Percentiles rank a stretch among this genome's conserved stretches.
phyloP scores from a whole-genome alignment of 148 eudicot species.

The Vaccinium macrocarpon region DNA sequence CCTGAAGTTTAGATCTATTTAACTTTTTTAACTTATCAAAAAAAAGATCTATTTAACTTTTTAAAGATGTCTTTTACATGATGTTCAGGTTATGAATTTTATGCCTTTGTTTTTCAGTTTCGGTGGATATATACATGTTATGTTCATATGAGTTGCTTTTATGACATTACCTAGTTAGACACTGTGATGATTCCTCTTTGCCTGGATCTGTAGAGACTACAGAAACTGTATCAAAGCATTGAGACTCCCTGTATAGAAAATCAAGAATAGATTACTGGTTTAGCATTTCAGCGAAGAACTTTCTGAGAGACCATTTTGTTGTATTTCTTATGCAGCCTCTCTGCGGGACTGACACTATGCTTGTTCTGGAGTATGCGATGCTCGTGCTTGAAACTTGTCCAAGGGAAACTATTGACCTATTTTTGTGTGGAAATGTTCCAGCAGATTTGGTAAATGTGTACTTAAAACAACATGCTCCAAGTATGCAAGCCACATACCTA shows the following conservation, averaged over 20 bases:
- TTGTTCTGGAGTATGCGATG: constrained; percentile 92
- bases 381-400: constrained; percentile 94
- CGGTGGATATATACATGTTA: background rate
- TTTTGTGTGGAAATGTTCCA: constrained; percentile 86
- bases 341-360: constrained; percentile 85
- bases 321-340: constrained; percentile 82
- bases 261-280: constrained; percentile 6
- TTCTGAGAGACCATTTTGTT: constrained; percentile 12
- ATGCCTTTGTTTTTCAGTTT: background rate
- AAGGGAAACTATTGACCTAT: constrained; percentile 88
- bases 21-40: background rate
- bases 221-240: background rate
- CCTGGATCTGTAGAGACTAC: constrained; percentile 3
- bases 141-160: background rate
- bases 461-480: constrained; percentile 94
- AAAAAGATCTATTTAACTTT: background rate
- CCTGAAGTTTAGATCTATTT: constrained; percentile 3
- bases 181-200: background rate
- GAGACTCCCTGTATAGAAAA: background rate
- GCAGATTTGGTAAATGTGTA: constrained; percentile 95
- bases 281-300: background rate
- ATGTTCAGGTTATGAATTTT: background rate
- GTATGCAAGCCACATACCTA: constrained; percentile 90
- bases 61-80: background rate
- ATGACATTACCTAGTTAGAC: background rate